These are phyloP conservation scores for Brettanomyces anomalus DNA, from an alignment of 805 yeast genomes.

Conservation along the genomic window DNA sequence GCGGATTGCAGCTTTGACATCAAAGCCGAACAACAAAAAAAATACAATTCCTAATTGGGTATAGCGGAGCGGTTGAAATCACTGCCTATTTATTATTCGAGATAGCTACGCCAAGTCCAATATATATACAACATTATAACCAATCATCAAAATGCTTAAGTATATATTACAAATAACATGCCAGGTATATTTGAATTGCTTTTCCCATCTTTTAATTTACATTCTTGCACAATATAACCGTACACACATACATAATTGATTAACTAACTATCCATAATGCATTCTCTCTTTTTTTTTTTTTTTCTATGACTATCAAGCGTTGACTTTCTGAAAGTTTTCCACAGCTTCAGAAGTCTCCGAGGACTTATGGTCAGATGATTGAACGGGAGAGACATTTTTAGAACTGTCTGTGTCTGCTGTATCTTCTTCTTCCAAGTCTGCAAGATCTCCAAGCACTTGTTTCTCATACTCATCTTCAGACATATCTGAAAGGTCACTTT, in stretches of 20 bases:
- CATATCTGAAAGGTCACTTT: constrained; percentile 2
- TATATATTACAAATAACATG: too few relatives aligned
- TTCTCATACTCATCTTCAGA: constrained; percentile 38
- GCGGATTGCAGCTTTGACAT: too few relatives aligned
- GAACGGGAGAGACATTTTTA: too few relatives aligned
- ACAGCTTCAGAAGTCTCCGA: too few relatives aligned
- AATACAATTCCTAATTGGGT: background rate
- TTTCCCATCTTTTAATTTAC: background rate
- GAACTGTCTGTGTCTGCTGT: background rate
- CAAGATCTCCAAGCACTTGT: constrained; percentile 41
- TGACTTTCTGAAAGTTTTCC: too few relatives aligned
- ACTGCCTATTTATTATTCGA: background rate
- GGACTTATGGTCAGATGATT: too few relatives aligned
- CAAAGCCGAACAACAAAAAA: background rate
- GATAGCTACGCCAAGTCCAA: too few relatives aligned
- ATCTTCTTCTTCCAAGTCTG: constrained; percentile 30
- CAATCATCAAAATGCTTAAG: too few relatives aligned
- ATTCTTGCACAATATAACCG: background rate
- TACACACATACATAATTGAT: background rate
- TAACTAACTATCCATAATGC: background rate
- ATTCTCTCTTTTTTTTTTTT: background rate
- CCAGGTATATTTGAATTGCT: too few relatives aligned
- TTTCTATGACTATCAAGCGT: too few relatives aligned
- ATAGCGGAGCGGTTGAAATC: too few relatives aligned
- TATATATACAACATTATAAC: too few relatives aligned